Percentiles rank a stretch among this genome's conserved stretches.
Evolutionary conservation across 2,329 filamentous ascomycete species (phyloP).

Genomic region (Claviceps spartinae): DNA sequence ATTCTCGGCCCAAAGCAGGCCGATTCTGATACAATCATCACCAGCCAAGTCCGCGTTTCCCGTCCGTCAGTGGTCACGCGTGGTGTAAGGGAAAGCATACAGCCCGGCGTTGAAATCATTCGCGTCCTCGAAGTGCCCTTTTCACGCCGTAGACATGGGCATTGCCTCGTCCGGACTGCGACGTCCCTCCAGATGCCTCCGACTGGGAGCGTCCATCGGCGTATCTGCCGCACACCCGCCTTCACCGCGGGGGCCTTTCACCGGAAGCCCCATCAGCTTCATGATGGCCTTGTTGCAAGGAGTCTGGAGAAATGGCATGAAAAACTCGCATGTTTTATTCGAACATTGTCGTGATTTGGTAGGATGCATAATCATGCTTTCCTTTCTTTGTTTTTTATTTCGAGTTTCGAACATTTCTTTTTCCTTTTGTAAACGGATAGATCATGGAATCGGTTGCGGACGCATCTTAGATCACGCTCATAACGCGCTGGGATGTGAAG

Average conservation of each 20-base stretch:
- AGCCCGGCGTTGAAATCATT: background rate
- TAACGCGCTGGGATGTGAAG: background rate
- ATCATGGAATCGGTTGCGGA: background rate
- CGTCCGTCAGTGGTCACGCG: background rate
- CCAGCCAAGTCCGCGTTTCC: background rate
- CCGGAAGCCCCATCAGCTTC: background rate
- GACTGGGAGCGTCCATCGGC: background rate
- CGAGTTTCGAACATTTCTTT: too few species aligned
- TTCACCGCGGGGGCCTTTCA: background rate
- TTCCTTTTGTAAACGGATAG: too few species aligned
- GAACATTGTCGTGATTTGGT: background rate
- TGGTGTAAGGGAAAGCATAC: background rate
- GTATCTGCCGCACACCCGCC: background rate
- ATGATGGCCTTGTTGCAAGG: background rate
- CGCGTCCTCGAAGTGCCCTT: background rate
- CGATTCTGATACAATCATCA: background rate
- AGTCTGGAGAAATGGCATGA: background rate
- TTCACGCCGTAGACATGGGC: background rate
- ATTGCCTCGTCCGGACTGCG: background rate
- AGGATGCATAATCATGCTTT: background rate
- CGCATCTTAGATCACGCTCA: background rate
- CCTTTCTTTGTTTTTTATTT: too few species aligned
- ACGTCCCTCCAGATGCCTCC: background rate
- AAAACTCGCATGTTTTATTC: background rate
- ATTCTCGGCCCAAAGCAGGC: background rate